Evolutionary conservation across 805 yeast species (phyloP).

Genomic region (Cyberlindnera bimundalis): DNA sequence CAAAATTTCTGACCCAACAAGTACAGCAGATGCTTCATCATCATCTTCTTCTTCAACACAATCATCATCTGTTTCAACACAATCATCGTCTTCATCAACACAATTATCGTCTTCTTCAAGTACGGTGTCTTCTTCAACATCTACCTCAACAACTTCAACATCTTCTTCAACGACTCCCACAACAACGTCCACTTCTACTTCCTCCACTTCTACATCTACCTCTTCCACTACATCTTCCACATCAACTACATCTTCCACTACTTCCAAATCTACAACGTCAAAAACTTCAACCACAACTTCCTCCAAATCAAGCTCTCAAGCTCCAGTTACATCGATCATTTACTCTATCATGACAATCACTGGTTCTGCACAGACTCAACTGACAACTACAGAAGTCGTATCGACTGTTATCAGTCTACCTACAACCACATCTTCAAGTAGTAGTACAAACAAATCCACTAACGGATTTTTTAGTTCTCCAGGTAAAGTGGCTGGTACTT

Average conservation of each 20-base stretch:
- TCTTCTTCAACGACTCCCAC: constrained; percentile 3
- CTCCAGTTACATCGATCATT: constrained; percentile 32
- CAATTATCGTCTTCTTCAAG: background rate
- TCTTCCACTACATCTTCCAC: constrained; percentile 7
- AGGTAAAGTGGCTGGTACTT: constrained; percentile 80
- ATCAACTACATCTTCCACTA: constrained; percentile 9
- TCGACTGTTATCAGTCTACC: constrained; percentile 26
- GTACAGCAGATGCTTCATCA: constrained; percentile 2
- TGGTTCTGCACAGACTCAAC: constrained; percentile 29
- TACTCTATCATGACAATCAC: constrained; percentile 34
- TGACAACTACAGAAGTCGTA: constrained; percentile 26
- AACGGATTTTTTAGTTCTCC: constrained; percentile 50
- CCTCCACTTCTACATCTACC: background rate
- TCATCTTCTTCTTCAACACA: background rate
- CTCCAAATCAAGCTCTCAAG: constrained; percentile 8
- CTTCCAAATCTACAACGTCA: constrained; percentile 15
- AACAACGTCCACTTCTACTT: constrained; percentile 13
- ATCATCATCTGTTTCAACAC: background rate
- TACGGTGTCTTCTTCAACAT: background rate
- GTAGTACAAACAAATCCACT: constrained; percentile 29
- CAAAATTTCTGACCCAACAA: constrained; percentile 18
- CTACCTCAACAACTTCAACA: background rate
- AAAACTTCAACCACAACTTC: constrained; percentile 26
- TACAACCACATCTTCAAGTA: constrained; percentile 12
- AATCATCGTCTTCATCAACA: background rate